These are phyloP conservation scores for Pichia nanzhaoensis DNA, from an alignment of 805 yeast species.

Conservation along the genomic window DNA sequence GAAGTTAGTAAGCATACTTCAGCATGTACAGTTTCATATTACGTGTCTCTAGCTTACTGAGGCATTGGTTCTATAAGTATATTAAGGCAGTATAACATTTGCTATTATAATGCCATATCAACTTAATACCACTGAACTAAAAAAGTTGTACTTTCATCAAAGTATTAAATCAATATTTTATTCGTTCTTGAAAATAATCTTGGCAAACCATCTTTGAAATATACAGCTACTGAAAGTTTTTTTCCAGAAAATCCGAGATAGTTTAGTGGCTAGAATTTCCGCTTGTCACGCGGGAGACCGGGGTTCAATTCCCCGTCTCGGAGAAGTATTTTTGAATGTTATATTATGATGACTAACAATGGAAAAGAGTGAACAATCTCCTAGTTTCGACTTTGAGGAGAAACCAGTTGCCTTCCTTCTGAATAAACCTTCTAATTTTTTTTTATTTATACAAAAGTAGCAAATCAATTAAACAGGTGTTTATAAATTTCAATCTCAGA, in stretches of 20 bases:
- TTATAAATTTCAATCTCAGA: constrained; percentile 21
- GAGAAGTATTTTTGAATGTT: constrained; percentile 22
- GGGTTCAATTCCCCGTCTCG: constrained; percentile 40
- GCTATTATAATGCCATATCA: no score
- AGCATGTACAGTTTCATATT: no score
- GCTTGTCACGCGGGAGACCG: constrained; percentile 41
- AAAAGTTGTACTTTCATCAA: no score
- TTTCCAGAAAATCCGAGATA: constrained; percentile 27
- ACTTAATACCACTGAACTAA: no score
- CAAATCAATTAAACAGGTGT: not conserved
- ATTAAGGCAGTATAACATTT: no score
- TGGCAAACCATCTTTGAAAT: no score
- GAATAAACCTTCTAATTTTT: constrained; percentile 9
- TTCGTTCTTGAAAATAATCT: no score
- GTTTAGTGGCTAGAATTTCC: constrained; percentile 38
- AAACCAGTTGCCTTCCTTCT: constrained; percentile 21
- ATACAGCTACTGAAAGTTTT: no score
- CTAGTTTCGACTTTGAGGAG: constrained; percentile 22
- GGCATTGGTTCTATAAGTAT: no score
- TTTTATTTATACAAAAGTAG: constrained; percentile 1
- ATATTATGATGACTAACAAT: constrained; percentile 18
- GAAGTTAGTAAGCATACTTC: no score
- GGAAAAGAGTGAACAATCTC: constrained; percentile 25
- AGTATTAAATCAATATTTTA: no score
- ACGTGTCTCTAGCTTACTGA: no score